Percentiles rank a stretch among this genome's conserved stretches.
Conservation (phyloP, 2,329 filamentous ascomycete genomes). For the Pseudocercospora pini-densiflorae region DNA sequence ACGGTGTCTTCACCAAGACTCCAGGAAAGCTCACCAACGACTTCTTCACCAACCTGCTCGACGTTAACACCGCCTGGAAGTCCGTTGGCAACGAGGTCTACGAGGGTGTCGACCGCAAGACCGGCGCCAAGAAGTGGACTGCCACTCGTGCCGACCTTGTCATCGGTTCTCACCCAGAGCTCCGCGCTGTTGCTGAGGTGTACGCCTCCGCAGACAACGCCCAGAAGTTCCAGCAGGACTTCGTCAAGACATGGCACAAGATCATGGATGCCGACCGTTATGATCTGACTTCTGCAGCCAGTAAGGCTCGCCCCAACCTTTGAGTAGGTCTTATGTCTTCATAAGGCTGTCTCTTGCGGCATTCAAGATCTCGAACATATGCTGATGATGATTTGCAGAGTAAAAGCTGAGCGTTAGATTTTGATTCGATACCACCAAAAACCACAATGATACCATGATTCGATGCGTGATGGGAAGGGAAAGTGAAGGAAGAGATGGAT, state of each 20-base stretch:
- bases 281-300: constrained; percentile 51
- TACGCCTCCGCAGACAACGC: constrained; percentile 65
- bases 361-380: background rate
- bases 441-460: background rate
- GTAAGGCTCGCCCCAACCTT: constrained; percentile 22
- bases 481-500: background rate
- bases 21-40: constrained; percentile 76
- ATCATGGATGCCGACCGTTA: constrained; percentile 75
- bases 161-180: constrained; percentile 74
- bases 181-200: constrained; percentile 72
- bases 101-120: constrained; percentile 68
- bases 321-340: background rate
- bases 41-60: constrained; percentile 81
- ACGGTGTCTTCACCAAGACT: constrained; percentile 70
- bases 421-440: background rate
- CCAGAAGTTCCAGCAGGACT: constrained; percentile 72
- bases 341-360: background rate
- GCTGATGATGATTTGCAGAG: background rate
- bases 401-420: background rate
- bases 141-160: constrained; percentile 71
- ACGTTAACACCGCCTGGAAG: constrained; percentile 69
- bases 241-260: constrained; percentile 73
- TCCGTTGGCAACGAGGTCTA: constrained; percentile 61
- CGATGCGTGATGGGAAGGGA: background rate
- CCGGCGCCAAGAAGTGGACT: constrained; percentile 69